These are phyloP conservation scores for Xylariaceae sp. DNA, from an alignment of 2,329 filamentous ascomycete species.

Conservation along the genomic window DNA sequence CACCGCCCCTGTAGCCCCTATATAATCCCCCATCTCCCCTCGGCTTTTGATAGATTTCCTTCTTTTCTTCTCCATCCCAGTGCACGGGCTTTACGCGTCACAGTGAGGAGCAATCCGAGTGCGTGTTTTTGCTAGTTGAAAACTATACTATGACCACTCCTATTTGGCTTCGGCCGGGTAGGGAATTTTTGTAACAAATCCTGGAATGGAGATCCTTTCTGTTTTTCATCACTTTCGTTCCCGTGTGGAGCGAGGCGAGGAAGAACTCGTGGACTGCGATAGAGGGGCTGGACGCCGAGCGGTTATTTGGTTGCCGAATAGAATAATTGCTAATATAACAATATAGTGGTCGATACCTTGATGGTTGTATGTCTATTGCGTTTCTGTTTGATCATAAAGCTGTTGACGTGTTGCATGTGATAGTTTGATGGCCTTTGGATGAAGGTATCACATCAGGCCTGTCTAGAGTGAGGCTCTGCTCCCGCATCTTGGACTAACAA, in stretches of 20 bases:
- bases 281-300: no score
- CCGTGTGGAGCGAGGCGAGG: slow-evolving; percentile 55
- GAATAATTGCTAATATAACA: no score
- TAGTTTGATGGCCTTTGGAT: no score
- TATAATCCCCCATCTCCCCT: slow-evolving; percentile 62
- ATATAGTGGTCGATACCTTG: no score
- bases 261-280: slow-evolving; percentile 56
- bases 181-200: slow-evolving; percentile 76
- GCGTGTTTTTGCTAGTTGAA: slow-evolving; percentile 90
- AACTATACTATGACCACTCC: slow-evolving; percentile 83
- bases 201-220: slow-evolving; percentile 44
- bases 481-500: no score
- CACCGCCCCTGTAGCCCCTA: no score
- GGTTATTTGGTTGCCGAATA: no score
- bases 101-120: slow-evolving; percentile 90
- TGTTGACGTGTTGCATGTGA: no score
- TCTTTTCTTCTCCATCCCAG: slow-evolving; percentile 57
- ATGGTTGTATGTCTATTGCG: no score
- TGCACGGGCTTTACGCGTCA: slow-evolving; percentile 82
- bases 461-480: no score
- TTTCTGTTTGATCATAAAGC: no score
- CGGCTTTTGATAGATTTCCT: slow-evolving; percentile 65
- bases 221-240: slow-evolving; percentile 60
- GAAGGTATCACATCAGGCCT: no score
- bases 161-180: slow-evolving; percentile 69